phyloP scores from a whole-genome alignment of 306 rosid genomes.

The Lathyrus tuberosus region DNA sequence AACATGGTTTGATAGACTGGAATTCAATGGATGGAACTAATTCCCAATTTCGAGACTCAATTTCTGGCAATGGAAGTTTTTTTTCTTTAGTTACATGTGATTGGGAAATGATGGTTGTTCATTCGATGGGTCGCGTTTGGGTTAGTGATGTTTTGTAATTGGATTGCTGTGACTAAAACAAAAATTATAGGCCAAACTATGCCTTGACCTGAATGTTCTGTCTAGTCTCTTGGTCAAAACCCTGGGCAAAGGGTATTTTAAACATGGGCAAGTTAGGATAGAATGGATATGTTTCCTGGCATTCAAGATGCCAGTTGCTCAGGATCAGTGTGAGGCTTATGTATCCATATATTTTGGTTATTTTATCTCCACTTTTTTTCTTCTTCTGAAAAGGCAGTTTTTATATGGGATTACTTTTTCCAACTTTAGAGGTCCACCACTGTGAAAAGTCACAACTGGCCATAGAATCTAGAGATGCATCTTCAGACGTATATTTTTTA shows the following conservation, averaged over 20 bases:
- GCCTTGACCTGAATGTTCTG: neutral
- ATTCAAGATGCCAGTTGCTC: no score
- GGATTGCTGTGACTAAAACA: neutral
- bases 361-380: no score
- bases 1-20: conserved; percentile 68
- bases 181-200: neutral
- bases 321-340: no score
- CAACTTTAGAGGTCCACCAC: no score
- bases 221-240: neutral
- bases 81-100: conserved; percentile 22
- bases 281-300: no score
- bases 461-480: no score
- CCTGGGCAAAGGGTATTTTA: neutral
- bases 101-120: conserved; percentile 14
- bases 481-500: no score
- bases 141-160: conserved; percentile 34
- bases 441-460: no score
- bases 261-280: neutral
- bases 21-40: conserved; percentile 1
- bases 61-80: conserved; percentile 11
- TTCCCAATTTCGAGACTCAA: neutral
- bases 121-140: conserved; percentile 13
- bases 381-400: no score
- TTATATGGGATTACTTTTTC: no score
- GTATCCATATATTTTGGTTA: no score